Evolutionary conservation across 164 flowering plant species (phyloP), one percentile per base, ranked within the genome.

Genomic region (Stephania yunnanensis): DNA sequence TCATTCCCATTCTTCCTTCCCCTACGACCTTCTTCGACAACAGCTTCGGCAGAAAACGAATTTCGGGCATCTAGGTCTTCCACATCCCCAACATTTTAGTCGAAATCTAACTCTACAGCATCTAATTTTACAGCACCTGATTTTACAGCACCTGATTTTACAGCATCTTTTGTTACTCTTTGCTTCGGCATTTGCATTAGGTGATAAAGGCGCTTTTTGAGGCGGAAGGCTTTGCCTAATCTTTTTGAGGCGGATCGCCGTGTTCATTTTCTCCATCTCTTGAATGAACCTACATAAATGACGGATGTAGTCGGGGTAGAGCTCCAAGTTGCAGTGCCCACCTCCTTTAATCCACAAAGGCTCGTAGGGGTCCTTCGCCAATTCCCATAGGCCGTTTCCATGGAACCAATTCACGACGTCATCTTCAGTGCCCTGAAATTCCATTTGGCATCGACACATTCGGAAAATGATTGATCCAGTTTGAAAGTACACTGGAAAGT

Each of bases 331-430:
- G 88, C 97, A 93, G 81, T 95, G 98, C 5, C 97, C 97, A 13
- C 98, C 97, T 61, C 98, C 97, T 83, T 93, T 93, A 19, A 93
- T 92, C 97, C 98, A 93, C 25, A 95, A 71, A 9, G 98, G 98
- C 69, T 95, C 98, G 64, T 89, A 95, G 10, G 97, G 93, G 20
- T 93, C 95, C 74, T 86, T 85, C 20, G 97, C 87, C 87, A 87
- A 82, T 81, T 92, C 83, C 97, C 97, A 93, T 44, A 95, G 81
- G 52, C 88, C 91, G 68, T 90, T 84, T 6, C 98, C 97, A 73
- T 93, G 97, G 30, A 89, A 82, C 94, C 90, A 93, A 73, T 87
- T 89, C 74, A 95, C 98, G 1, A 95, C 97, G 67, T 95, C 98
- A 81, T 95, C 98, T 71, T 95, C 98, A 1, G 98, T 93, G 22